These are phyloP conservation scores for Fusarium lyarnte DNA, from an alignment of 2,329 filamentous ascomycete species.

Conservation along the genomic window DNA sequence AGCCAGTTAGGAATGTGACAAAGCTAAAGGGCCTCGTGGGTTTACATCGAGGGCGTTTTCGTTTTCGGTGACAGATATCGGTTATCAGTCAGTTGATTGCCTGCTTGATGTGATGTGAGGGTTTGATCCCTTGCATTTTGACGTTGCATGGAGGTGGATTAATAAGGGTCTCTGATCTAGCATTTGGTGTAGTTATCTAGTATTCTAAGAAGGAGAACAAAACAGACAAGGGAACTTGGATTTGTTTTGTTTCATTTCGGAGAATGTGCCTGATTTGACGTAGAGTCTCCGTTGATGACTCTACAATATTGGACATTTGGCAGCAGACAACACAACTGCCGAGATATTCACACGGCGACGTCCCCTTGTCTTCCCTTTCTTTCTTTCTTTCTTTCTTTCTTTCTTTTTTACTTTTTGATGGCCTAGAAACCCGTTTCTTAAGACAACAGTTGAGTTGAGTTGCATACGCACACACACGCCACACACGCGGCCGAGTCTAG, in stretches of 20 bases:
- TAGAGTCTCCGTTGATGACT: not conserved
- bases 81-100: not conserved
- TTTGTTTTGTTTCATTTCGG: not conserved
- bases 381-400: not conserved
- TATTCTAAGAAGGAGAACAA: not conserved
- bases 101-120: not conserved
- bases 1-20: slow-evolving; percentile 14
- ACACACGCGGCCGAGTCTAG: not conserved
- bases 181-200: not conserved
- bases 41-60: not conserved
- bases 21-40: not conserved
- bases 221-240: not conserved
- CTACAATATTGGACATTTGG: not conserved
- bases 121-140: slow-evolving; percentile 13
- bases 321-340: not conserved
- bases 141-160: slow-evolving; percentile 17
- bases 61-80: not conserved
- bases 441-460: not conserved
- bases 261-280: not conserved
- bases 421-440: slow-evolving; percentile 6
- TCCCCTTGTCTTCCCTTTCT: not conserved
- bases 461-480: not conserved
- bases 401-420: not conserved
- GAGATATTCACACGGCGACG: not conserved
- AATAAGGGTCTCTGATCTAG: not conserved